Base-by-base conservation (phyloP, 345 rosid genomes). In the Iberis pinnata region DNA sequence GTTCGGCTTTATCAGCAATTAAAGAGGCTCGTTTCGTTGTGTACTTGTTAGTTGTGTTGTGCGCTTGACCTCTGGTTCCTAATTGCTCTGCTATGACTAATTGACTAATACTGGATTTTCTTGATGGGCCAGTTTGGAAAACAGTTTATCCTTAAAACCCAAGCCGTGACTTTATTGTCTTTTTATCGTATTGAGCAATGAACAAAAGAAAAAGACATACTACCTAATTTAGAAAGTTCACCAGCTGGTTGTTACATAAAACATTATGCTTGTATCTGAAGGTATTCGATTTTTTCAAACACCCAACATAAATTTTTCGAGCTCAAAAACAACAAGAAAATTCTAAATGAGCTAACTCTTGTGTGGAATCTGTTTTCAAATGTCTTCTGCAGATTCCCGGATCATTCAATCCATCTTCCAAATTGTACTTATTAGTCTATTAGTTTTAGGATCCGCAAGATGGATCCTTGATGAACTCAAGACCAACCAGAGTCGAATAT, bases 391-490 rank as follows among this genome's bases (percentile, higher is more conserved):
- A 9, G 84, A 75, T 56, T 76, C 73, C 0, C 78, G 78, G 43
- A 49, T 61, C 6, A 54, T 77, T 63, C 94, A 80, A 47, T 70
- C 76, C 44, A 67, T 87, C 38, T 75, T 80, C 55, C 89, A 79
- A 1, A 58, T 70, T 3, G 80, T 73, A 8, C 36, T 90, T 26
- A 70, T 65, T 56, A 79, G 80, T 11, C 14, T 87, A 51, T 70
- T 87, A 6, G 29, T 87, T 27, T 26, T 82, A 4, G 92, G 96
- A 47, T 62, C 75, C 3, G 66, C 58, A 2, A 75, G 77, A 46
- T 57, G 82, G 17, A 61, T 79, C 32, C 56, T 81, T 8, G 96
- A 87, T 29, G 67, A 45, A 68, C 65, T 82, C 57, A 82, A 75
- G 80, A 74, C 70, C 63, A 61, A 53, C 61, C 52, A 56, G 38